These are phyloP conservation scores for Diutina scorzettiae DNA, from an alignment of 1,139 yeast species.

Conservation along the genomic window DNA sequence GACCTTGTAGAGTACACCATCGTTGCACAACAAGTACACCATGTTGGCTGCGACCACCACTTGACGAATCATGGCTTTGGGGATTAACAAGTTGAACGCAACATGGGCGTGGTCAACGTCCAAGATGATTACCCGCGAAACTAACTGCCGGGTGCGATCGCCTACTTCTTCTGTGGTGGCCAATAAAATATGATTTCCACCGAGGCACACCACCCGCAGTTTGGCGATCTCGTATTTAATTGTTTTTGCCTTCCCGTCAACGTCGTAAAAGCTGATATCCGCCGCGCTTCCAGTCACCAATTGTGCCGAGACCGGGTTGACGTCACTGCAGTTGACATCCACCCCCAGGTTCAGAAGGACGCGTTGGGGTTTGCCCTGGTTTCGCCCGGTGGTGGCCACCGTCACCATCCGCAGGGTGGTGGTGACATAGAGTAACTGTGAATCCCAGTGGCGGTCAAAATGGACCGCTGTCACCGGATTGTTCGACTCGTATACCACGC, in stretches of 20 bases:
- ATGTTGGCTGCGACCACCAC: constrained; percentile 41
- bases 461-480: constrained; percentile 78
- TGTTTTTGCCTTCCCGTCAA: constrained; percentile 43
- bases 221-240: constrained; percentile 51
- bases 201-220: constrained; percentile 33
- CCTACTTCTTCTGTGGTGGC: constrained; percentile 29
- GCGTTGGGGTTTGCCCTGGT: constrained; percentile 54
- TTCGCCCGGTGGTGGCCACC: constrained; percentile 69
- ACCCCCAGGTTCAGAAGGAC: constrained; percentile 61
- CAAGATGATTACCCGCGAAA: constrained; percentile 47
- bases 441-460: constrained; percentile 34
- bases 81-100: constrained; percentile 56
- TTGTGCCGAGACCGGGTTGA: constrained; percentile 25
- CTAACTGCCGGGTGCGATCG: constrained; percentile 9
- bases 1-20: constrained; percentile 62
- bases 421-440: constrained; percentile 37
- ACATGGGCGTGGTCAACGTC: constrained; percentile 62
- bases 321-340: constrained; percentile 52
- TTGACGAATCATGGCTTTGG: constrained; percentile 45
- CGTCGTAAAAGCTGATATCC: constrained; percentile 41
- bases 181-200: constrained; percentile 38
- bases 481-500: constrained; percentile 55
- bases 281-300: constrained; percentile 45
- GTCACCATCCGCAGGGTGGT: constrained; percentile 63
- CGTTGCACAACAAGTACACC: constrained; percentile 52